Evolutionary conservation across 805 yeast genomes (phyloP).

Genomic region (Ogataea pilisensis): DNA sequence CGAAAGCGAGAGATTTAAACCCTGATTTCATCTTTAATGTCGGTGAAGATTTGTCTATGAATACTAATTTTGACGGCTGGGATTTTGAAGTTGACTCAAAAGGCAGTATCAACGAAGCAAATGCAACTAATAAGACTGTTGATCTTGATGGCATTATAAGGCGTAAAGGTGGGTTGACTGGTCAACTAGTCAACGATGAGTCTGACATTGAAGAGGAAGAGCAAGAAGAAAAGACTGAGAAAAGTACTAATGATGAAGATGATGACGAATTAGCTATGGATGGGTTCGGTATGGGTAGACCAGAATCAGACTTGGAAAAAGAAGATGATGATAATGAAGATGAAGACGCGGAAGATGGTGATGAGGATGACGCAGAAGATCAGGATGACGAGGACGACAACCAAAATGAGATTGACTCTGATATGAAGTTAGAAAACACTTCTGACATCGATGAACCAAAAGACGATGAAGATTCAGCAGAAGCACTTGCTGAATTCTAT

Average conservation of each 20-base stretch:
- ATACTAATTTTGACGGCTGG: constrained; percentile 69
- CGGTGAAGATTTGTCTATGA: constrained; percentile 41
- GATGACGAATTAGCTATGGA: constrained; percentile 39
- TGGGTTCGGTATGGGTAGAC: constrained; percentile 38
- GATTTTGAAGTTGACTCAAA: constrained; percentile 58
- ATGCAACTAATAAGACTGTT: constrained; percentile 50
- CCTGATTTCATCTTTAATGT: constrained; percentile 70
- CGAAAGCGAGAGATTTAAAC: constrained; percentile 54
- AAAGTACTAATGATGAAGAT: constrained; percentile 22
- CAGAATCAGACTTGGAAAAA: constrained; percentile 27
- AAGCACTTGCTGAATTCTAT: constrained; percentile 77
- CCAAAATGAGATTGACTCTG: constrained; percentile 25
- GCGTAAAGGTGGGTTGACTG: constrained; percentile 68
- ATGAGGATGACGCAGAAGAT: constrained; percentile 31
- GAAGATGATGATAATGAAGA: constrained; percentile 24
- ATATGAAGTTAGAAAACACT: constrained; percentile 15
- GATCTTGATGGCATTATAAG: constrained; percentile 85
- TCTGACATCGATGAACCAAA: constrained; percentile 26
- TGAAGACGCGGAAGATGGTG: constrained; percentile 25
- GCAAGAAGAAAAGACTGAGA: constrained; percentile 26
- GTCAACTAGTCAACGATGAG: constrained; percentile 29
- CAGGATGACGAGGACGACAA: constrained; percentile 32
- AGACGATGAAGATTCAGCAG: constrained; percentile 63
- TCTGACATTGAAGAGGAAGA: constrained; percentile 33
- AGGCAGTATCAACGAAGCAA: constrained; percentile 10